Base-by-base conservation (phyloP, 108 stramenopile species). In the Nannochloropsis gaditana region DNA sequence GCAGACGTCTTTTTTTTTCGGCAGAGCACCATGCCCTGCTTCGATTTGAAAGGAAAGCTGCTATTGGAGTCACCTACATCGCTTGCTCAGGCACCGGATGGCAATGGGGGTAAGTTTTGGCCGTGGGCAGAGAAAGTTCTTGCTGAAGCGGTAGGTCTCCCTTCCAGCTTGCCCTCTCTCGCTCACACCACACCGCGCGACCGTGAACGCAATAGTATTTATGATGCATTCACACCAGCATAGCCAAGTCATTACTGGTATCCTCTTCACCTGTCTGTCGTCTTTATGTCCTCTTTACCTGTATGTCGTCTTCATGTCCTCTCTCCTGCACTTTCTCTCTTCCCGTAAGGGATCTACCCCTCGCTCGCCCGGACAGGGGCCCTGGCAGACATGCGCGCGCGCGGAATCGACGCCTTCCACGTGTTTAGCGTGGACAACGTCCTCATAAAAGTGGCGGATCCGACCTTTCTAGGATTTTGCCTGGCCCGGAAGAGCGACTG, bases 361-460 rank as follows among this genome's bases (percentile, higher is more conserved):
- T 94, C 99, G 83, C 89, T 99, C 87, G 84, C 92, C 79, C 89
- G 86, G 31, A 91, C 92, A 19, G 97, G 97, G 2, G 91, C 94
- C 17, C 83, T 99, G 21, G 90, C 82, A 0, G 94, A 96, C 85
- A 96, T 99, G 96, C 83, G 89, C 15, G 17, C 79, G 11, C 90
- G 94, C 8, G 95, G 95, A 3, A 92, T 98, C 31, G 84, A 94
- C 83, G 91, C 94, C 88, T 81, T 98, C 79, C 96, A 98, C 89
- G 95, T 94, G 6, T 98, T 95, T 90, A 92, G 93, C 42, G 96
- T 99, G 86, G 99, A 99, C 87, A 99, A 99, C 90, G 95, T 95
- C 11, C 87, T 98, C 42, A 92, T 94, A 11, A 92, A 92, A 83
- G 93, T 95, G 21, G 96, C 94, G 19, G 99, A 99, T 91, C 97